Percentiles rank a stretch among this genome's conserved stretches.
Conservation (phyloP, 2,329 filamentous ascomycete genomes). For the Fonsecaea erecta region DNA sequence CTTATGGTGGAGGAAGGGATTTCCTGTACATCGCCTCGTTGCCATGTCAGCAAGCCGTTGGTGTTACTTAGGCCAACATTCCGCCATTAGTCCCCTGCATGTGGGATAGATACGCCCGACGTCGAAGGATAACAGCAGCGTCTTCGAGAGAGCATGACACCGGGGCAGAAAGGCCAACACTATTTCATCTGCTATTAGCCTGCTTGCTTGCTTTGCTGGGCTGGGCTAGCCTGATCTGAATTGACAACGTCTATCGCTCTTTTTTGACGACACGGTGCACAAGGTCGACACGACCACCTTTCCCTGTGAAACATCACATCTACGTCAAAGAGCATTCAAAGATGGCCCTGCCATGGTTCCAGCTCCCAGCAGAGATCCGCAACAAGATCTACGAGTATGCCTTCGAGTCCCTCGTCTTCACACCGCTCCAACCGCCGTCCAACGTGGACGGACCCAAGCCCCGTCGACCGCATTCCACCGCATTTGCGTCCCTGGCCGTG, state of each 20-base stretch:
- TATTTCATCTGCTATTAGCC: neutral
- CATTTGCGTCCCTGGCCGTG: slow-evolving; percentile 13
- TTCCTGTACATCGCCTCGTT: neutral
- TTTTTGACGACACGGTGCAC: neutral
- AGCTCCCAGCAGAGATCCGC: slow-evolving; percentile 16
- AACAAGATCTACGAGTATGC: slow-evolving; percentile 14
- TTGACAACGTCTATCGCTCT: neutral
- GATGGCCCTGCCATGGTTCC: slow-evolving; percentile 16
- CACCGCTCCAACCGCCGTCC: neutral
- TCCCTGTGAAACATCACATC: neutral
- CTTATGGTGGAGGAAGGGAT: neutral
- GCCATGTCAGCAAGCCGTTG: neutral
- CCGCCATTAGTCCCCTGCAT: neutral
- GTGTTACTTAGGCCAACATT: neutral
- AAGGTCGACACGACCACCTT: neutral
- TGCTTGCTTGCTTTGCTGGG: no score
- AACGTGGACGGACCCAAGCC: no score
- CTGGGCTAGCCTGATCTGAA: no score
- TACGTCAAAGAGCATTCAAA: neutral
- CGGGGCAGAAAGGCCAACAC: neutral
- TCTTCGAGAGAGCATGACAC: no score
- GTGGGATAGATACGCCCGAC: no score
- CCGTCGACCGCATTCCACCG: neutral
- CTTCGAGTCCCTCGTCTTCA: slow-evolving; percentile 8
- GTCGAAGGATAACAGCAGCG: no score